Evolutionary conservation across 2,329 filamentous ascomycete species (phyloP), one percentile per base, ranked within the genome.

Genomic region (Phialophora expanda): DNA sequence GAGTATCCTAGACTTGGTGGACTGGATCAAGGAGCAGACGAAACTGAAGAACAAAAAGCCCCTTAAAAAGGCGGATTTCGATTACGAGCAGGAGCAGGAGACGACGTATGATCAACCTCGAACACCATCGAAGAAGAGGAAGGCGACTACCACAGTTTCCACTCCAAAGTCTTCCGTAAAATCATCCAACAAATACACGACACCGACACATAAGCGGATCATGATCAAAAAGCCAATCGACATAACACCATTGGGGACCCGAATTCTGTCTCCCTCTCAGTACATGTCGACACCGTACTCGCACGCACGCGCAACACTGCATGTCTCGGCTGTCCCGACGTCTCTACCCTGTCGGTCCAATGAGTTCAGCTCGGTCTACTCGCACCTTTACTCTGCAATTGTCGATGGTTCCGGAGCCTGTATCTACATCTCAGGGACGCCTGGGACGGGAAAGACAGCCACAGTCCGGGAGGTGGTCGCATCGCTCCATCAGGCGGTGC

Each of bases 371-470:
- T 88, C 91, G 1, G 95, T 99, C 6, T 97, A 98, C 75, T 91
- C 91, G 4, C 92, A 98, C 76, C 88, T 99, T 38, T 93, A 97
- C 75, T 90, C 92, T 7, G 95, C 96, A 60, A 99, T 99, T 74
- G 90, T 90, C 14, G 94, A 97, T 71, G 95, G 94, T 20, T 91
- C 90, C 1, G 96, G 96, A 14, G 91, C 94, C 32, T 99, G 96
- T 77, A 98, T 99, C 75, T 99, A 99, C 79, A 99, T 99, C 66
- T 98, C 95, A 0, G 95, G 95, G n/a, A 98, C 94, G 0, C 95
- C 96, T 0, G 95, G 96, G 7, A 99, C 95, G 0, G 95, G 95
- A 32, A 99, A 99, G 78, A 99, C 95, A 1, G 95, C 95, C 12
- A 99, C 96, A 0, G 95, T 99, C 9, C 90, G 95, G 56, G 95